Evolutionary conservation across 2,329 filamentous ascomycete genomes (phyloP).

Genomic region (Sporothrix mexicana): DNA sequence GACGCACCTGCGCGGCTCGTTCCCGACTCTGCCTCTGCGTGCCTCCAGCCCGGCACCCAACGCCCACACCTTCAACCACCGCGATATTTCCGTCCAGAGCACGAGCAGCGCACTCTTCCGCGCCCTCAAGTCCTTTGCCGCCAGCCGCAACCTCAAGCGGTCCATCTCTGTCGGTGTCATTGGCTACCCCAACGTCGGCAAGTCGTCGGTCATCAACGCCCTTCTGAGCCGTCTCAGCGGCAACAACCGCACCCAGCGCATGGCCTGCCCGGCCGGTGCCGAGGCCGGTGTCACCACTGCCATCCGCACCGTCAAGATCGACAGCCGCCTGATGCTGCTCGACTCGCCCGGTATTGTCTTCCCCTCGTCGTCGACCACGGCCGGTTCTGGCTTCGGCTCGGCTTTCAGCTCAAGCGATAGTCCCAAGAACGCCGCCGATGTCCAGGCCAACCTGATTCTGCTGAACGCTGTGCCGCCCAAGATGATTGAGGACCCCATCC

Average conservation of each 20-base stretch:
- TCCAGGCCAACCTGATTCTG: conserved; percentile 83
- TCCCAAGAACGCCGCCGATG: conserved; percentile 68
- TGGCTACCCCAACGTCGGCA: conserved; percentile 94
- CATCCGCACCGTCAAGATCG: conserved; percentile 88
- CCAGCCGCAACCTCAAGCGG: conserved; percentile 82
- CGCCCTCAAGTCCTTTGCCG: conserved; percentile 86
- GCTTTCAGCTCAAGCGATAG: conserved; percentile 47
- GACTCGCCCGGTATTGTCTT: conserved; percentile 96
- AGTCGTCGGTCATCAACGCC: conserved; percentile 95
- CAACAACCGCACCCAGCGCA: conserved; percentile 61
- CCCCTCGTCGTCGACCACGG: conserved; percentile 63
- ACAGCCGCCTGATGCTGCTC: conserved; percentile 90
- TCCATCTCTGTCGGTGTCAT: conserved; percentile 91
- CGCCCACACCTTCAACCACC: conserved; percentile 90
- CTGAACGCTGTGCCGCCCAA: conserved; percentile 92
- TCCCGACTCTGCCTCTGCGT: conserved; percentile 87
- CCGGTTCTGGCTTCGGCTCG: conserved; percentile 11
- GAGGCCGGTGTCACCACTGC: conserved; percentile 92
- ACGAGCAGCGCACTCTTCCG: conserved; percentile 86
- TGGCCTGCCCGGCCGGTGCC: conserved; percentile 84
- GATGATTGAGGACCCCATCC: conserved; percentile 90
- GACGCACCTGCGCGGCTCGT: conserved; percentile 80
- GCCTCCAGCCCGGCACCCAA: conserved; percentile 83
- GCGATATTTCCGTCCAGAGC: conserved; percentile 82
- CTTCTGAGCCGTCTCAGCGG: conserved; percentile 78